phyloP scores from a whole-genome alignment of 106 monocot species.

The Acorus calamus region DNA sequence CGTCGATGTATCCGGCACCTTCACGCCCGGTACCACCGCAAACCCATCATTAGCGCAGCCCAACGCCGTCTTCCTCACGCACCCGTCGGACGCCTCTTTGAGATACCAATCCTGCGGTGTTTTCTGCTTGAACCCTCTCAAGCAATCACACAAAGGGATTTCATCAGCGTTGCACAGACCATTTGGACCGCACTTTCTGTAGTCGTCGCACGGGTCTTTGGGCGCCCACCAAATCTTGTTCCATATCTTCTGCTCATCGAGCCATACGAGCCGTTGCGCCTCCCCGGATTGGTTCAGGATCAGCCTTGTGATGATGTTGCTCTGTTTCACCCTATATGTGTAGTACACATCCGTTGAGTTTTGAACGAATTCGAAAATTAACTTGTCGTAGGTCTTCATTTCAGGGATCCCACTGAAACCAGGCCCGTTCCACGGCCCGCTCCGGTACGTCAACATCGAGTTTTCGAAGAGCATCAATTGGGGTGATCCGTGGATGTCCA shows the following conservation, averaged over 20 bases:
- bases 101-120: conserved; percentile 5
- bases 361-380: too few relatives aligned
- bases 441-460: too few relatives aligned
- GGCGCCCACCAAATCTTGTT: not conserved
- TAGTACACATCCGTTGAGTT: too few relatives aligned
- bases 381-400: too few relatives aligned
- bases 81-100: conserved; percentile 3
- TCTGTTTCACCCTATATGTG: too few relatives aligned
- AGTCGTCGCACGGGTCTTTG: conserved; percentile 2
- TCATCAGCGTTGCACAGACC: conserved; percentile 7
- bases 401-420: too few relatives aligned
- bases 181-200: conserved; percentile 4
- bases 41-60: conserved; percentile 12
- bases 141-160: not conserved
- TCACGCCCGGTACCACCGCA: not conserved
- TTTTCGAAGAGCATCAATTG: too few relatives aligned
- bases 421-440: too few relatives aligned
- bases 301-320: not conserved
- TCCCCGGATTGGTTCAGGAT: not conserved
- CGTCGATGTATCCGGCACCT: conserved; percentile 9
- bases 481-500: too few relatives aligned
- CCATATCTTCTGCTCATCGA: not conserved
- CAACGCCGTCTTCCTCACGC: conserved; percentile 5
- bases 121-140: conserved; percentile 9
- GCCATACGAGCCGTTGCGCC: conserved; percentile 4